Evolutionary conservation across 768 basidiomycete species (phyloP).

Genomic region (Auricularia cornea): DNA sequence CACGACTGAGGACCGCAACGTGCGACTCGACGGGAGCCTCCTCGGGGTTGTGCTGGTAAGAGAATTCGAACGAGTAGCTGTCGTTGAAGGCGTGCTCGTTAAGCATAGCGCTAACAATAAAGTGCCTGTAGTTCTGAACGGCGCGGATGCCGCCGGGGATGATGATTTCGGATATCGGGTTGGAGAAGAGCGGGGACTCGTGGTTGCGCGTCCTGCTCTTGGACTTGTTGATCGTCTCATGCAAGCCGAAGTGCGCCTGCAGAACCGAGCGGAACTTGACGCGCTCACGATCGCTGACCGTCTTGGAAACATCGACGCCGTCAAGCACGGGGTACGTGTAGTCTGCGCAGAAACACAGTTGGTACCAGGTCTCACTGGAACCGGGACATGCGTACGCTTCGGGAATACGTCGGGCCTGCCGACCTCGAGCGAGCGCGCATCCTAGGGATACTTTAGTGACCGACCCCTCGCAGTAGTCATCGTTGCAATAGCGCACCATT

Average conservation of each 20-base stretch:
- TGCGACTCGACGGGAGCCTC: not conserved
- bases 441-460: not conserved
- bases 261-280: conserved; percentile 16
- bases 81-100: conserved; percentile 17
- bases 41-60: conserved; percentile 5
- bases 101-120: conserved; percentile 19
- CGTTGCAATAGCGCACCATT: no score
- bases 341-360: conserved; percentile 8
- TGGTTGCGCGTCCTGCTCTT: not conserved
- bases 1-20: not conserved
- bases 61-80: conserved; percentile 19
- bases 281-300: conserved; percentile 11
- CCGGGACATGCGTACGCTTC: not conserved
- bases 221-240: not conserved
- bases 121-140: conserved; percentile 18
- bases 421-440: not conserved
- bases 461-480: no score
- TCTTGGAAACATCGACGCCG: conserved; percentile 20
- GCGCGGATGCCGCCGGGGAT: conserved; percentile 13
- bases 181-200: not conserved
- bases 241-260: conserved; percentile 16
- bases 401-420: not conserved
- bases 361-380: conserved; percentile 5
- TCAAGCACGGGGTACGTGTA: conserved; percentile 20
- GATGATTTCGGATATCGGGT: not conserved